Evolutionary conservation across 1,139 yeast genomes (phyloP), one percentile per base, ranked within the genome.

Genomic region (Lodderomyces beijingensis): DNA sequence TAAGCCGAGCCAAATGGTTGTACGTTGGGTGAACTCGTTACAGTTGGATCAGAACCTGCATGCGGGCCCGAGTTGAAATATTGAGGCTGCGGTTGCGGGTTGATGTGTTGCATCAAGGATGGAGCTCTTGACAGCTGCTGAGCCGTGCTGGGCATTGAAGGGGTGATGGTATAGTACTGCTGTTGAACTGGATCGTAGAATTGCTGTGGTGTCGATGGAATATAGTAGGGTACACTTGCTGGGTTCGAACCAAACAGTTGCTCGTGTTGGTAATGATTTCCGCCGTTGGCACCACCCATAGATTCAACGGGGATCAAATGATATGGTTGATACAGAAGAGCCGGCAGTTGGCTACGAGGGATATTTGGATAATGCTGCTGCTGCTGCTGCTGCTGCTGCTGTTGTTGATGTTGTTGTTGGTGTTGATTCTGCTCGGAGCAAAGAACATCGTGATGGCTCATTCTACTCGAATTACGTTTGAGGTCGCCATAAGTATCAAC

Each of bases 181-280:
- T 67, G 73, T 47, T 62, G 70, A 10, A 64, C 64, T 2, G 72
- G 73, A 41, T 68, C 73, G 43, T 65, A 67, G 40, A 62, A 64
- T 40, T 65, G 72, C 39, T 65, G 71, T 4, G 58, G 68, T 35
- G 50, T 56, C 15, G 49, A 50, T 12, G 49, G 40, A 14, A 52
- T 33, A 31, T 49, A 54, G 30, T 49, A 53, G 23, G 42, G 45
- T 20, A 39, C 24, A 42, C 57, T 35, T 39, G 55, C 31, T 33
- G 45, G 41, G 5, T 35, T 39, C 16, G 44, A 42, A 24, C 28
- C 35, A 21, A 35, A 42, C 24, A 36, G 42, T 30, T 35, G 45
- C 6, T 6, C 14, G n/a, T 23, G 25, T n/a, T 7, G n/a, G 6
- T 23, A 11, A 23, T 11, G 25, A 10, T 8, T 11, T 7, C 10